phyloP scores from a whole-genome alignment of 805 yeast species.

The Candida sanyiensis region DNA sequence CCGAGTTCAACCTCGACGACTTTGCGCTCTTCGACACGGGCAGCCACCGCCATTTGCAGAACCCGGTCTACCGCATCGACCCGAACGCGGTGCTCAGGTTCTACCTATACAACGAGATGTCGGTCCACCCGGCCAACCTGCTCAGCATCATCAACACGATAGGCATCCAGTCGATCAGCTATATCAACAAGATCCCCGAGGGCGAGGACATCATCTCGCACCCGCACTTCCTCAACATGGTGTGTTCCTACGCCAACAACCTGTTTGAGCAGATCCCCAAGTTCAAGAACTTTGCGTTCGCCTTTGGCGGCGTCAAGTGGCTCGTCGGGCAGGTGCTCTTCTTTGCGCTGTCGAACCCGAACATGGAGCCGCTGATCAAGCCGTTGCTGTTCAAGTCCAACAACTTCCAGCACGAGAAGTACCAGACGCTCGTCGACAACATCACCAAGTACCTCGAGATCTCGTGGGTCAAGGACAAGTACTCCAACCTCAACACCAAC shows the following conservation, averaged over 20 bases:
- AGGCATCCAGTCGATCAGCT: conserved; percentile 9
- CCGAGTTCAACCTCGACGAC: conserved; percentile 7
- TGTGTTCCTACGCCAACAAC: conserved; percentile 13
- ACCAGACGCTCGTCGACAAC: conserved; percentile 7
- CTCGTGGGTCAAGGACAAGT: conserved; percentile 11
- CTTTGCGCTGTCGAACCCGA: conserved; percentile 10
- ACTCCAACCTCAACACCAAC: conserved; percentile 1
- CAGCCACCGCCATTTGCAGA: conserved; percentile 3
- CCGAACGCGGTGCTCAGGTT: conserved; percentile 8
- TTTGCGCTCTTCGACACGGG: conserved; percentile 5
- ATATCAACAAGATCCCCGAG: conserved; percentile 10
- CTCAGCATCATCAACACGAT: conserved; percentile 11
- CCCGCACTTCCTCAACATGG: conserved; percentile 12
- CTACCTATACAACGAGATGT: conserved; percentile 11
- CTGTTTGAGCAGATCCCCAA: conserved; percentile 14
- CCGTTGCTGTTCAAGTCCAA: conserved; percentile 13
- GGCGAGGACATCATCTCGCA: conserved; percentile 11
- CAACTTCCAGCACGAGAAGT: conserved; percentile 4
- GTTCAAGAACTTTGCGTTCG: conserved; percentile 12
- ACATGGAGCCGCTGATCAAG: conserved; percentile 9
- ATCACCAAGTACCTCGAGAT: conserved; percentile 9
- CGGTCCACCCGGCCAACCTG: conserved; percentile 8
- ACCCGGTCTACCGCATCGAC: neutral
- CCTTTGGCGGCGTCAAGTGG: conserved; percentile 16
- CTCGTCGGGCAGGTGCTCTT: conserved; percentile 13